Percentiles rank a stretch among this genome's conserved stretches.
phyloP scores from a whole-genome alignment of 768 basidiomycete species.

The Leccinellum albellum region DNA sequence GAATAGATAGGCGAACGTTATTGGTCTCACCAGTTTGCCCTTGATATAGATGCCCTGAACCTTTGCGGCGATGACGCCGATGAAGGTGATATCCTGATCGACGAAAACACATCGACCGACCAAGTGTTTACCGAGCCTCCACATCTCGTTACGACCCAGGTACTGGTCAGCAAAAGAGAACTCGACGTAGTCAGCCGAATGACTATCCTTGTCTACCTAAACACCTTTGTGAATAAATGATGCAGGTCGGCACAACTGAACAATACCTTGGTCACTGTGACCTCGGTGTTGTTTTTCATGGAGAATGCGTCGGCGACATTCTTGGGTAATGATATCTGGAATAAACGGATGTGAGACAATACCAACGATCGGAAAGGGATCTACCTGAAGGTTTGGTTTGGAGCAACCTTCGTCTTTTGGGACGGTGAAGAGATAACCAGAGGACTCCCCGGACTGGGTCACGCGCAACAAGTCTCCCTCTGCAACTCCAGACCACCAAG shows the following conservation, averaged over 20 bases:
- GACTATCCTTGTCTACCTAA: conserved; percentile 63
- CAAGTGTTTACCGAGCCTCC: conserved; percentile 82
- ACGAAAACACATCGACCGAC: conserved; percentile 78
- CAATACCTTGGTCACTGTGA: conserved; percentile 66
- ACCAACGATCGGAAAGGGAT: background rate
- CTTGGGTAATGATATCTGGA: conserved; percentile 71
- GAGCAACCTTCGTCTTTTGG: conserved; percentile 57
- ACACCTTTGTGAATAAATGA: conserved; percentile 9
- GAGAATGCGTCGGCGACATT: conserved; percentile 69
- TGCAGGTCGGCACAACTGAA: background rate
- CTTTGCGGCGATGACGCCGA: conserved; percentile 78
- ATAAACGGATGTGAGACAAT: background rate
- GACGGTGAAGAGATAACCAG: conserved; percentile 62
- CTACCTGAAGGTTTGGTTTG: conserved; percentile 65
- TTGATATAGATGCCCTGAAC: conserved; percentile 74
- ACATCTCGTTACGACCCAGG: conserved; percentile 94
- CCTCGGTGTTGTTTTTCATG: conserved; percentile 68
- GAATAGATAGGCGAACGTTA: background rate
- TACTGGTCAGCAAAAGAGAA: conserved; percentile 94
- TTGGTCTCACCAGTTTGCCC: conserved; percentile 53
- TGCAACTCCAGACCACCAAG: conserved; percentile 72
- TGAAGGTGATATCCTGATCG: conserved; percentile 81
- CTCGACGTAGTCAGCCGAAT: conserved; percentile 77
- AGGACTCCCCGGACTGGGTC: conserved; percentile 37
- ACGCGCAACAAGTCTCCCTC: conserved; percentile 74